Percentiles rank a stretch among this genome's conserved stretches.
These are phyloP conservation scores for Monilinia vaccinii-corymbosi DNA, from an alignment of 2,329 filamentous ascomycete genomes.

Conservation along the genomic window DNA sequence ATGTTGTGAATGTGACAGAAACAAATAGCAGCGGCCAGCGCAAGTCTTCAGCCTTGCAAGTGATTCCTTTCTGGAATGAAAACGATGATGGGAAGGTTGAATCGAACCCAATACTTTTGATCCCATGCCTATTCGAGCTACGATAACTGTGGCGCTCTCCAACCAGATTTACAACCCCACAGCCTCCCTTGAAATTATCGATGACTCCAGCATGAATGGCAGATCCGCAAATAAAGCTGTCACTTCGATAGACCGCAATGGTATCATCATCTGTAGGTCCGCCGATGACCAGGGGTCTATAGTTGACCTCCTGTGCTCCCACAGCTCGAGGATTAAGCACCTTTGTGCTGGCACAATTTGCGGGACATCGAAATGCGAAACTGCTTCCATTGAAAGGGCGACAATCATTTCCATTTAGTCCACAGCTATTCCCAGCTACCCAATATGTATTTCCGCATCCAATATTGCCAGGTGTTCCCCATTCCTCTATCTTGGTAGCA, in stretches of 20 bases:
- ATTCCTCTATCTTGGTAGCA: slow-evolving; percentile 54
- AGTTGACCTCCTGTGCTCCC: slow-evolving; percentile 57
- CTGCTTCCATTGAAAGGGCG: slow-evolving; percentile 63
- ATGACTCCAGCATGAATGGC: slow-evolving; percentile 79
- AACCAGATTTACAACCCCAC: slow-evolving; percentile 67
- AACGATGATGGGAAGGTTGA: slow-evolving; percentile 87
- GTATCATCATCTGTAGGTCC: slow-evolving; percentile 41
- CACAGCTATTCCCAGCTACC: slow-evolving; percentile 61
- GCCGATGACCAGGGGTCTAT: slow-evolving; percentile 59
- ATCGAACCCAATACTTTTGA: slow-evolving; percentile 69
- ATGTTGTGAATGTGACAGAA: slow-evolving; percentile 67
- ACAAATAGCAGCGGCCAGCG: slow-evolving; percentile 79
- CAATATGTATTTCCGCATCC: slow-evolving; percentile 63
- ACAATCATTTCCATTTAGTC: slow-evolving; percentile 64
- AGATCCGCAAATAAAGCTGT: slow-evolving; percentile 79
- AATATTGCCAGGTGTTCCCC: slow-evolving; percentile 56
- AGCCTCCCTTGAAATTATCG: slow-evolving; percentile 63
- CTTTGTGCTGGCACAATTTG: slow-evolving; percentile 56
- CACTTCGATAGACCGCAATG: slow-evolving; percentile 66
- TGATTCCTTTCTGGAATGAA: slow-evolving; percentile 58
- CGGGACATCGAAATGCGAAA: slow-evolving; percentile 67
- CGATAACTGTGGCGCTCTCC: slow-evolving; percentile 58
- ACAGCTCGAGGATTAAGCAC: slow-evolving; percentile 68
- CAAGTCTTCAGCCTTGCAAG: slow-evolving; percentile 64
- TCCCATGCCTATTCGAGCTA: slow-evolving; percentile 59